Conservation (phyloP, 345 rosid genomes). For the Mangifera indica region DNA sequence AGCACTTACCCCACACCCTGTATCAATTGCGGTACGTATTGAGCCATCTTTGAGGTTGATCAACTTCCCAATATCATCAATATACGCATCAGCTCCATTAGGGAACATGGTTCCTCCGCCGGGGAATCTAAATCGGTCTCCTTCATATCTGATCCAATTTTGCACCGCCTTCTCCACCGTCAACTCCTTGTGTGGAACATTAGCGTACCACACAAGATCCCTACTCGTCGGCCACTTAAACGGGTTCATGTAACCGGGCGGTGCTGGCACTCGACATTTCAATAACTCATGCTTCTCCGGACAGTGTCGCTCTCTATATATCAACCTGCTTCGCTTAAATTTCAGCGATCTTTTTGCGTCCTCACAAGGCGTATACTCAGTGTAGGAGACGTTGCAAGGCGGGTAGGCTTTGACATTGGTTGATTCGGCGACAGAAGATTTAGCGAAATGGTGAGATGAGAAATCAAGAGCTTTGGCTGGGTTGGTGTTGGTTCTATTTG, state of each 20-base stretch:
- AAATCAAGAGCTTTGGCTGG: constrained; percentile 29
- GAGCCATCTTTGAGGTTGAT: constrained; percentile 56
- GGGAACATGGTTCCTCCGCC: constrained; percentile 84
- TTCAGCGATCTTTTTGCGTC: constrained; percentile 34
- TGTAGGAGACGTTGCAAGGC: constrained; percentile 25
- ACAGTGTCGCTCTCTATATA: constrained; percentile 67
- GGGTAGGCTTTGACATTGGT: constrained; percentile 23
- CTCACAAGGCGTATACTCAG: constrained; percentile 56
- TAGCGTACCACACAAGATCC: constrained; percentile 57
- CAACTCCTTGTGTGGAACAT: constrained; percentile 67
- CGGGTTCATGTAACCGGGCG: constrained; percentile 48
- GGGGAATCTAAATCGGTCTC: constrained; percentile 56
- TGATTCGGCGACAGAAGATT: neutral
- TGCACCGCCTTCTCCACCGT: constrained; percentile 69
- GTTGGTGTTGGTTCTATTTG: neutral
- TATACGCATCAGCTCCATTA: constrained; percentile 57
- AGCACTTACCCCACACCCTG: constrained; percentile 66
- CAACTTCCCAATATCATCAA: constrained; percentile 52
- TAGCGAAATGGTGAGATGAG: constrained; percentile 29
- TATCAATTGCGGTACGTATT: constrained; percentile 63
- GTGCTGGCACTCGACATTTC: constrained; percentile 61
- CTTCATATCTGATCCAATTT: constrained; percentile 58
- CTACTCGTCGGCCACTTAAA: constrained; percentile 60
- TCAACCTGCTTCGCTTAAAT: constrained; percentile 32
- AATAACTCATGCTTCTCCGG: constrained; percentile 39